These are phyloP conservation scores for Aspergillus sp. DNA, from an alignment of 2,329 filamentous ascomycete genomes.

Conservation along the genomic window DNA sequence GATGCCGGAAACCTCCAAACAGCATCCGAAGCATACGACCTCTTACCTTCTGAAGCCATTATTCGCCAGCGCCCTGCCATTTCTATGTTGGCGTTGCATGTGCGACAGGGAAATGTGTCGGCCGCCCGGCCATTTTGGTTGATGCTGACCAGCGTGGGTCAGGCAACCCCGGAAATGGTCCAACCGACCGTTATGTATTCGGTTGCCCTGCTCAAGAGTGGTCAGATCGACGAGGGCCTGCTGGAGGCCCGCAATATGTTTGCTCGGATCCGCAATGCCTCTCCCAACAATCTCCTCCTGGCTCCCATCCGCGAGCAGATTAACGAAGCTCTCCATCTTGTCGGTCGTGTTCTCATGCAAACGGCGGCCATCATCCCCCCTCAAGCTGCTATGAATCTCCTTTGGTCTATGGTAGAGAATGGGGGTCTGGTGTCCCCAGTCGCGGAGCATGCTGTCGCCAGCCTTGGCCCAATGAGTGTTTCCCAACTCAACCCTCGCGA, in stretches of 20 bases:
- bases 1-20: constrained; percentile 69
- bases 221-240: constrained; percentile 77
- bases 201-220: constrained; percentile 79
- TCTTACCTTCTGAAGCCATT: constrained; percentile 51
- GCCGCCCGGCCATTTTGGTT: constrained; percentile 78
- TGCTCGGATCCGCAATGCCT: constrained; percentile 66
- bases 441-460: constrained; percentile 57
- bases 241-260: constrained; percentile 82
- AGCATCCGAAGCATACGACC: constrained; percentile 62
- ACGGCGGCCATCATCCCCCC: constrained; percentile 48
- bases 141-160: constrained; percentile 57
- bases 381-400: constrained; percentile 53
- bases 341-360: constrained; percentile 54
- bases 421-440: constrained; percentile 57
- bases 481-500: constrained; percentile 48
- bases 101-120: constrained; percentile 74
- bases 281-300: constrained; percentile 43
- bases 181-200: constrained; percentile 89
- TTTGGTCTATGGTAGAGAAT: constrained; percentile 64
- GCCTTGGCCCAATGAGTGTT: constrained; percentile 56
- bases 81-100: constrained; percentile 79
- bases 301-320: constrained; percentile 69
- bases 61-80: constrained; percentile 58
- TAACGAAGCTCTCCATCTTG: constrained; percentile 75
- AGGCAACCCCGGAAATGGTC: constrained; percentile 63